Percentiles rank a stretch among this genome's conserved stretches.
Evolutionary conservation across 495 filamentous ascomycete species (phyloP).

Genomic region (Zalerion maritima): DNA sequence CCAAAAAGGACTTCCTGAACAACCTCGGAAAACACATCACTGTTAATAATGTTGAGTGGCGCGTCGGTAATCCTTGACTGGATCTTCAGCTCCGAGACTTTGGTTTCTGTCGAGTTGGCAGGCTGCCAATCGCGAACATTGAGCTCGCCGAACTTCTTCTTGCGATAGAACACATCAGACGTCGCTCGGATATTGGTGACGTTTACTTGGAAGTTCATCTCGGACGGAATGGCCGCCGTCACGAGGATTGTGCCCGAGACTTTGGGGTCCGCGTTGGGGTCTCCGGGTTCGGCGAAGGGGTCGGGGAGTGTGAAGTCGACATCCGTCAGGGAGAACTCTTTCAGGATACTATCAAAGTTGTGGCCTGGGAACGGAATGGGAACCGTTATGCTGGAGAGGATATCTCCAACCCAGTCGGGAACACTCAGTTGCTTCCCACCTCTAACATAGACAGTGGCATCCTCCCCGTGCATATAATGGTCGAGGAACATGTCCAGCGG

Average conservation of each 20-base stretch:
- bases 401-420: constrained; percentile 65
- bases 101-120: constrained; percentile 60
- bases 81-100: constrained; percentile 45
- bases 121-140: constrained; percentile 69
- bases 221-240: constrained; percentile 57
- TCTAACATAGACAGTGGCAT: constrained; percentile 64
- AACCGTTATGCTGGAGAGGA: constrained; percentile 68
- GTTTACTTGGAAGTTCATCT: constrained; percentile 71
- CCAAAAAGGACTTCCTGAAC: constrained; percentile 64
- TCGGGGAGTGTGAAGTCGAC: constrained; percentile 74
- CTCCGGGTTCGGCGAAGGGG: constrained; percentile 56
- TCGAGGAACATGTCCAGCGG: constrained; percentile 75
- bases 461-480: constrained; percentile 63
- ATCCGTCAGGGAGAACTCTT: constrained; percentile 70
- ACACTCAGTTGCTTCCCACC: constrained; percentile 51
- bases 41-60: constrained; percentile 67
- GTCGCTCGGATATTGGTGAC: constrained; percentile 59
- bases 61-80: constrained; percentile 60
- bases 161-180: constrained; percentile 65
- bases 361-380: constrained; percentile 73
- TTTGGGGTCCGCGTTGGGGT: constrained; percentile 57
- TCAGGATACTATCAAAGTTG: constrained; percentile 64
- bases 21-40: constrained; percentile 57
- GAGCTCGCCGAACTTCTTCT: constrained; percentile 59
- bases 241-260: constrained; percentile 73